Evolutionary conservation across 768 basidiomycete species (phyloP), one percentile per base, ranked within the genome.

Genomic region (Pleurotus citrinopileatus): DNA sequence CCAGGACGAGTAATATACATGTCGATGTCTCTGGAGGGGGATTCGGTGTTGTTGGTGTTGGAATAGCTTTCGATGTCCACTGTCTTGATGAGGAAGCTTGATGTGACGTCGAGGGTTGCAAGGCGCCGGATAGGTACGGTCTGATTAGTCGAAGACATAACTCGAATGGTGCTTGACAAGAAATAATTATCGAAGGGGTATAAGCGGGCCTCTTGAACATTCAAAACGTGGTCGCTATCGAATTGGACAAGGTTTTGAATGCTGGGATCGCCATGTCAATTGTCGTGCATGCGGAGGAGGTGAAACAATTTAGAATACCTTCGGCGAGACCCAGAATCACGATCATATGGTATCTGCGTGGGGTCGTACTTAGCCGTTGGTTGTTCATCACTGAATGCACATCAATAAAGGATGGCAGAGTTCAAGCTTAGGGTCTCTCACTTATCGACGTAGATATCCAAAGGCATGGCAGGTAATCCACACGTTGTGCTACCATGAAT

Each of bases 111-210:
- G 47, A 82, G 69, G 22, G 78, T 76, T 8, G 70, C 61, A 1
- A 79, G 52, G 47, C 72, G 73, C 19, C 63, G 72, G 54, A 83
- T 77, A 2, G 76, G 73, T 10, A 79, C 42, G 2, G 71, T 67
- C 27, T 62, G 38, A 57, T 78, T 68, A 32, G 67, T 57, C 44
- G 61, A 61, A 2, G 68, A 65, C 20, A 69, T 59, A 3, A 72
- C 76, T 1, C 76, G 73, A n/a, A 83, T 53, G 27, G 77, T 79
- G 62, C 70, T 80, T 9, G 77, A 69, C 19, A 83, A 70, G 26
- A 68, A 54, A 60, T 84, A 84, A 0, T 70, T 75, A 61, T 84
- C 82, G 63, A 83, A 84, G 0, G 82, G 82, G 59, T 83, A 84
- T 8, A 81, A 61, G 8, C 71, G 75, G 10, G 78, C 77, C 63